Evolutionary conservation across 352 stramenopile genomes (phyloP).

Genomic region (Nothophytophthora sp.): DNA sequence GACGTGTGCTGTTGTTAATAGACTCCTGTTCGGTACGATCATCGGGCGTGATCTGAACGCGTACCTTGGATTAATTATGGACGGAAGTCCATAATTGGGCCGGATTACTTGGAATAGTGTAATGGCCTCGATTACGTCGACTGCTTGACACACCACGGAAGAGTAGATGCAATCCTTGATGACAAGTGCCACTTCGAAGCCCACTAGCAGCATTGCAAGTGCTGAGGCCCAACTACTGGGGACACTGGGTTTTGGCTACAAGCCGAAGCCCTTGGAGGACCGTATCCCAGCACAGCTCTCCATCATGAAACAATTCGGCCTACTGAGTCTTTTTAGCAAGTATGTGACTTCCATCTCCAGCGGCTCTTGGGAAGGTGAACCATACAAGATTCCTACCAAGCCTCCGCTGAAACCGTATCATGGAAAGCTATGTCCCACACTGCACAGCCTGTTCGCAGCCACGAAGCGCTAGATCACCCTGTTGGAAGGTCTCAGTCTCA

Average conservation of each 20-base stretch:
- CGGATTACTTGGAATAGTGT: constrained; percentile 5
- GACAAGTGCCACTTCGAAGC: too few relatives aligned
- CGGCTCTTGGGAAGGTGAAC: constrained; percentile 1
- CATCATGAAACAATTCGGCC: not conserved
- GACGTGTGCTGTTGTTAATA: not conserved
- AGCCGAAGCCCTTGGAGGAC: constrained; percentile 3
- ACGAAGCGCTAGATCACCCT: not conserved
- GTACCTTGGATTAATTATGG: constrained; percentile 3
- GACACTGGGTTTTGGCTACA: constrained; percentile 8
- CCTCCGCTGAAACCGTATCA: not conserved
- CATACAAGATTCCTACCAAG: constrained; percentile 1
- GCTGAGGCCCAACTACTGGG: constrained; percentile 3
- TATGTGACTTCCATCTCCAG: not conserved
- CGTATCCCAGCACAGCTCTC: constrained; percentile 3
- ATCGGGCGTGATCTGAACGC: constrained; percentile 6
- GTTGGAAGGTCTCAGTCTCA: not conserved
- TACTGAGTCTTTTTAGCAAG: not conserved
- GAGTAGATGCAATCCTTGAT: not conserved
- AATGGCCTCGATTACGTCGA: not conserved
- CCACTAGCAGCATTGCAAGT: constrained; percentile 1
- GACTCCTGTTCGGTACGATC: constrained; percentile 6
- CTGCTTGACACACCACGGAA: not conserved
- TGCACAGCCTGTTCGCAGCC: not conserved
- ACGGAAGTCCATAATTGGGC: not conserved
- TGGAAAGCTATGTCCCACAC: constrained; percentile 1